Base-by-base conservation (phyloP, 352 stramenopile species). In the Thalassiosira delicatula region DNA sequence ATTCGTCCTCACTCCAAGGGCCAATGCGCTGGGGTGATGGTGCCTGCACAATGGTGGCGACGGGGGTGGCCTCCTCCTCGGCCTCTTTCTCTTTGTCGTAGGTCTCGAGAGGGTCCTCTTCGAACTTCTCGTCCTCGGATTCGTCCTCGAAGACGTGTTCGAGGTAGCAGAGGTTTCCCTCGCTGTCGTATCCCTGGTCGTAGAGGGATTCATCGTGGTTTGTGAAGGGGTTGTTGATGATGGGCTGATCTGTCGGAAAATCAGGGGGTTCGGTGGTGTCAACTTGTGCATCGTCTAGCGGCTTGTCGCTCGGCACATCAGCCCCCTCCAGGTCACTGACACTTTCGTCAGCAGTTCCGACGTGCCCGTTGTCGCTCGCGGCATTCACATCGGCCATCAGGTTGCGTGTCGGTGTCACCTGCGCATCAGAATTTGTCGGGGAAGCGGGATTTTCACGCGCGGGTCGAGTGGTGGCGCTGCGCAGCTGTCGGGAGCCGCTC, bases 171-270 rank as follows among this genome's bases (percentile, higher is more conserved):
- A n/a, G 59, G 4, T 54, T 29, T 12, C 71, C 71, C 17, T 79
- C 59, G 2, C 40, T 65, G 21, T 79, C 70, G 37, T 73, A 79
- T 1, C 70, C 70, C 29, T 61, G 1, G 17, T 79, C 33, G n/a
- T 65, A 40, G 23, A 66, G 25, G 5, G 3, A 17, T 60, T 72
- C 60, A 25, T 79, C 62, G 30, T 65, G 35, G 63, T 79, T 79
- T 0, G 8, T 46, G 49, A 79, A 79, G 25, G 23, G 69, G 29
- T 66, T 66, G 21, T 66, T 11, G 11, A 56, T 25, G 8, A 56
- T 35, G 5, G 33, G 37, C 53, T 63, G 30, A 27, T 27, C 23
- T 9, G 8, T n/a, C 51, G 53, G 53, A 61, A 30, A 3, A 14
- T 8, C 8, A 12, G 4, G 11, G 11, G n/a, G 46, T 27, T 17